Evolutionary conservation across 441 rosid genomes (phyloP).

Genomic region (Gossypium schwendimanii): DNA sequence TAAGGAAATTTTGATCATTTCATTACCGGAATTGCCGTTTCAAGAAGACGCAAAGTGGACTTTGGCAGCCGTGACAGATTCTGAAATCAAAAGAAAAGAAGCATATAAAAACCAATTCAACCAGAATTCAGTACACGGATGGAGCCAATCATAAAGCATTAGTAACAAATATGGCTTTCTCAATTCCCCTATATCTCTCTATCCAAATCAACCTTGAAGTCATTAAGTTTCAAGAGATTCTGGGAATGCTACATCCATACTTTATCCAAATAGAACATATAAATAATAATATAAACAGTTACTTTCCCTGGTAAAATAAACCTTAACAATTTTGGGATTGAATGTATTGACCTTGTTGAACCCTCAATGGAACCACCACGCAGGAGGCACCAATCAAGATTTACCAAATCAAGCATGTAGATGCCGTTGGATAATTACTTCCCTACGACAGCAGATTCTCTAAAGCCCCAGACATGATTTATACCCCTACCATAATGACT

Average conservation of each 20-base stretch:
- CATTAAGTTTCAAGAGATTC: not conserved
- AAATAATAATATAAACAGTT: not conserved
- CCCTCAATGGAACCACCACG: not conserved
- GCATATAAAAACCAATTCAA: constrained; percentile 6
- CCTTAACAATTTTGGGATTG: not conserved
- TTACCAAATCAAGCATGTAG: not conserved
- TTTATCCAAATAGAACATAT: not conserved
- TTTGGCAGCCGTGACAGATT: constrained; percentile 68
- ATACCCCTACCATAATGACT: not conserved
- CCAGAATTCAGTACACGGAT: not conserved
- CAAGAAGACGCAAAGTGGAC: constrained; percentile 83
- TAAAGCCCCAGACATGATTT: not conserved
- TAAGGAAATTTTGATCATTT: not conserved
- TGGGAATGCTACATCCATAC: not conserved
- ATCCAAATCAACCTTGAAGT: not conserved
- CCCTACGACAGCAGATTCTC: not conserved
- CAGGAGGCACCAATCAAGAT: not conserved
- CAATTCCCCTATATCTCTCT: not conserved
- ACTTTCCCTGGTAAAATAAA: not conserved
- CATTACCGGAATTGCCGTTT: constrained; percentile 74
- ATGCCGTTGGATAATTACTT: not conserved
- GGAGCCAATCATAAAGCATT: not conserved
- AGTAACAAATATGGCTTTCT: constrained; percentile 1
- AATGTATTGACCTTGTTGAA: not conserved
- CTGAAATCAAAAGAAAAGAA: constrained; percentile 32